These are phyloP conservation scores for Lepidium aucheri DNA, from an alignment of 345 rosid genomes.

Conservation along the genomic window DNA sequence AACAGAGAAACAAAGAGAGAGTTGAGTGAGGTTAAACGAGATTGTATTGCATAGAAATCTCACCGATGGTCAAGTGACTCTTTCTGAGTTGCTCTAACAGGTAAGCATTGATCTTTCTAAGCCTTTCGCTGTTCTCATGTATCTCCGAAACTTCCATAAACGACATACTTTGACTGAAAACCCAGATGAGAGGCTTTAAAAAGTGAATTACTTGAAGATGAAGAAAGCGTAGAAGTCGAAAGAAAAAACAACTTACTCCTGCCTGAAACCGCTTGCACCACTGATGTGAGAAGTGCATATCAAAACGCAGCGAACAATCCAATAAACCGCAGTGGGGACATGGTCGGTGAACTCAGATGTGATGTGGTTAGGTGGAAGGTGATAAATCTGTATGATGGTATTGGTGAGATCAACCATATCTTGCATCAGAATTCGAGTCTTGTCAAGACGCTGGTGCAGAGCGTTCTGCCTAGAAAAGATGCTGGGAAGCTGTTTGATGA, in stretches of 20 bases:
- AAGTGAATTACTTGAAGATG: not conserved
- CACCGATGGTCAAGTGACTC: slow-evolving; percentile 40
- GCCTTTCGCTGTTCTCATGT: slow-evolving; percentile 51
- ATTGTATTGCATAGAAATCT: not conserved
- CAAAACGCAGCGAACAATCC: slow-evolving; percentile 66
- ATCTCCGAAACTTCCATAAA: slow-evolving; percentile 67
- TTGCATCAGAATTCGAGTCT: slow-evolving; percentile 39
- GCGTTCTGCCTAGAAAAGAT: slow-evolving; percentile 39
- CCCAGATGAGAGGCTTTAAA: not conserved
- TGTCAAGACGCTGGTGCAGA: slow-evolving; percentile 49
- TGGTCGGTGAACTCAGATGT: slow-evolving; percentile 36
- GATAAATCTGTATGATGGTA: slow-evolving; percentile 46
- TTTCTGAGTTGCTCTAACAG: slow-evolving; percentile 24
- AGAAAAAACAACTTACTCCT: slow-evolving; percentile 37
- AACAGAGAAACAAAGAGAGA: not conserved
- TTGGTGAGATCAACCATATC: slow-evolving; percentile 56
- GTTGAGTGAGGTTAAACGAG: not conserved
- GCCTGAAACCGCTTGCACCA: slow-evolving; percentile 43
- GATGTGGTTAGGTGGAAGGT: slow-evolving; percentile 56
- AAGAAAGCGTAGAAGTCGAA: not conserved
- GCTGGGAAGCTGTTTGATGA: slow-evolving; percentile 64
- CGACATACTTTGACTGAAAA: slow-evolving; percentile 41
- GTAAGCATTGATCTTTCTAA: slow-evolving; percentile 41
- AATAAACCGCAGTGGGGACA: slow-evolving; percentile 67
- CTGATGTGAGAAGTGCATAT: slow-evolving; percentile 60